Base-by-base conservation (phyloP, 192 early-diverging fungal genomes). In the Coemansia sp. region DNA sequence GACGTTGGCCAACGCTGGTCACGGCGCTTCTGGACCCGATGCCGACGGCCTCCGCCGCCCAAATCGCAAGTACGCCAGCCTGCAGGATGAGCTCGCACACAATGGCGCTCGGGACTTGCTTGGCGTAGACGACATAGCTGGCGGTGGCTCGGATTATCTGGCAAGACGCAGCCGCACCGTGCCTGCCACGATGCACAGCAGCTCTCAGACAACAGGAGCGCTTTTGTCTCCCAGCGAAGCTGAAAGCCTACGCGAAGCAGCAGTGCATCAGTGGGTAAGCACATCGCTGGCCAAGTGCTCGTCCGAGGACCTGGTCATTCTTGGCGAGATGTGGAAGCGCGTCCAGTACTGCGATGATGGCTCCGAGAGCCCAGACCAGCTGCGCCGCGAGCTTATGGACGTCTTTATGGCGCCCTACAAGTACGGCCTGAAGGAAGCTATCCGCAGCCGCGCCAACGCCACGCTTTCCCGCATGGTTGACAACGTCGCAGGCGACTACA, bases 311-410 rank as follows among this genome's bases (percentile, higher is more conserved):
- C 53, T 76, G 62, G 56, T 81, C 15, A 36, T 76, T 4, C 61
- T 81, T 17, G 54, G 53, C 60, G 79, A 81, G 46, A 65, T 76
- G 42, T 81, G 79, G 79, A 76, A 66, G 44, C 79, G 79, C 54
- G 62, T 76, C 35, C 66, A 69, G 56, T 68, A 72, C 60, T 69
- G 62, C 46, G 74, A 81, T 12, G 35, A 48, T 10, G 59, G 44
- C 55, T 40, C 61, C 10, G 57, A 72, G 17, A 58, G 44, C 41
- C 65, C 68, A n/a, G 63, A 60, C 15, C 26, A 60, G 32, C 46
- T 81, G 19, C 73, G 74, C 27, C 58, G 54, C 59, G 74, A 81
- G 46, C 70, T 81, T 21, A 52, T 81, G 18, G 56, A 67, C 14
- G 66, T 72, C 27, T 68, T 76, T 58, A 61, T 62, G 39, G 59